phyloP scores from a whole-genome alignment of 169 alveolate species.

The Fabrea salina region DNA sequence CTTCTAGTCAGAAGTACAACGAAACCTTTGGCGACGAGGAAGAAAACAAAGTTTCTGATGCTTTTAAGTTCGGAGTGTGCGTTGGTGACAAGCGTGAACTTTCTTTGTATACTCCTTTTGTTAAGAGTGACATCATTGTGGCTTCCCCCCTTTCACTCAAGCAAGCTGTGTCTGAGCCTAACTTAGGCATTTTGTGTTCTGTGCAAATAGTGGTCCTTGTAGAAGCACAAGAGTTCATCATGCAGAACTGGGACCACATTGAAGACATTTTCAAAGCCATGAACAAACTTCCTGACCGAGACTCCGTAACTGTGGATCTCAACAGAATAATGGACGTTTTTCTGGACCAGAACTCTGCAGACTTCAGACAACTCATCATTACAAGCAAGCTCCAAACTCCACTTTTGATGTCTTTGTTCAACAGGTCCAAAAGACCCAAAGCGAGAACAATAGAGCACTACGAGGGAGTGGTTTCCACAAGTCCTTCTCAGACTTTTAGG shows the following conservation, averaged over 20 bases:
- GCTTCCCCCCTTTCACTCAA: not conserved
- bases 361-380: constrained; percentile 16
- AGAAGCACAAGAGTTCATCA: not conserved
- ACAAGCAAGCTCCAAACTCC: not conserved
- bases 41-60: constrained; percentile 20
- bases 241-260: constrained; percentile 26
- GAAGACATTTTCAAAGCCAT: not conserved
- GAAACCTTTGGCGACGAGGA: constrained; percentile 17
- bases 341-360: not conserved
- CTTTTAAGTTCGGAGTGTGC: constrained; percentile 5
- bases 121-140: not conserved
- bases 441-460: constrained; percentile 17
- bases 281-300: constrained; percentile 15
- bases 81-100: constrained; percentile 17
- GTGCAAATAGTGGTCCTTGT: not conserved
- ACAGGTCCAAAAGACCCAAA: not conserved
- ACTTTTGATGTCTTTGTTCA: not conserved
- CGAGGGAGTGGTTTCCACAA: not conserved
- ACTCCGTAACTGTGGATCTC: not conserved
- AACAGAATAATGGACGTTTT: not conserved
- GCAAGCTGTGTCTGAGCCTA: not conserved
- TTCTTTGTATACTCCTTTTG: not conserved
- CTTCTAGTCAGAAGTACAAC: not conserved
- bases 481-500: not conserved
- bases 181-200: not conserved